Conservation (phyloP, 1,139 yeast species). For the Debaryomycetaceae sp. region DNA sequence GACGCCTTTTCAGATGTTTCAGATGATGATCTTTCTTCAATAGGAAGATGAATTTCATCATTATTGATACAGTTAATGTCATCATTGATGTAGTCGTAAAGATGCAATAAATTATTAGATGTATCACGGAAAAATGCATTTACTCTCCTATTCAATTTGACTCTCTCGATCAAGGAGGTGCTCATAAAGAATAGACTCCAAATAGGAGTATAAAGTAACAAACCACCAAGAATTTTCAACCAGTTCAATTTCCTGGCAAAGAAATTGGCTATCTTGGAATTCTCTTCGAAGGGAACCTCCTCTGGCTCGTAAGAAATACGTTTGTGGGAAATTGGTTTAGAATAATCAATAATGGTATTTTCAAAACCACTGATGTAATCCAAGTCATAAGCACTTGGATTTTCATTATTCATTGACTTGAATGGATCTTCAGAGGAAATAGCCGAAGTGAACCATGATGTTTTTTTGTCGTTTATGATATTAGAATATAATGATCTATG, state of each 20-base stretch:
- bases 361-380: constrained; percentile 49
- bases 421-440: constrained; percentile 67
- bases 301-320: neutral
- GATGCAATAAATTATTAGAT: constrained; percentile 27
- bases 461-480: constrained; percentile 71
- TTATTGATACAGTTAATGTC: constrained; percentile 5
- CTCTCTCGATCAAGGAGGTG: constrained; percentile 40
- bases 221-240: constrained; percentile 39
- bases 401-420: constrained; percentile 35
- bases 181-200: constrained; percentile 49
- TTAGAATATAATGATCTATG: constrained; percentile 65
- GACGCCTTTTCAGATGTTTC: neutral
- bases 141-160: constrained; percentile 32
- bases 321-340: constrained; percentile 22
- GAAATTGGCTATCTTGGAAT: constrained; percentile 8
- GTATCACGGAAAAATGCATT: constrained; percentile 25
- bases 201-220: constrained; percentile 50
- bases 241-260: constrained; percentile 41
- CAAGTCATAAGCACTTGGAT: constrained; percentile 38
- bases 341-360: constrained; percentile 51
- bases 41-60: constrained; percentile 2
- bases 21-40: constrained; percentile 7
- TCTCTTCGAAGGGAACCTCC: neutral
- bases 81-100: constrained; percentile 20
- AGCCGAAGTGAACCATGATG: constrained; percentile 80